These are phyloP conservation scores for Chlamydomonas sp. DNA, from an alignment of 139 green algal species.

Conservation along the genomic window DNA sequence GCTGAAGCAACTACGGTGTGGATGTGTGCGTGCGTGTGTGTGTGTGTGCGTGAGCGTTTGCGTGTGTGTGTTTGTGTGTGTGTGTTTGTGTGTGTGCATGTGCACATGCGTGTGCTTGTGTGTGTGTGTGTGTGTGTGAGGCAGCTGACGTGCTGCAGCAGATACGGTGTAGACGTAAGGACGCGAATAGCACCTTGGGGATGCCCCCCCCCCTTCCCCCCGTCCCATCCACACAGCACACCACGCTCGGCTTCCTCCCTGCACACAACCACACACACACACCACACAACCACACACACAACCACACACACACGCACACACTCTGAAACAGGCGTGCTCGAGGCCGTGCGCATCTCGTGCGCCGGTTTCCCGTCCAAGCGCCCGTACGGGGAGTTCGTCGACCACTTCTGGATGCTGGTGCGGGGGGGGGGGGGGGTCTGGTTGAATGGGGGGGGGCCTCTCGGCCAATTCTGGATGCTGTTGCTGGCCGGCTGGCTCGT, in stretches of 20 bases:
- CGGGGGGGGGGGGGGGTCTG: no score
- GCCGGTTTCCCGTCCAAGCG: constrained; percentile 80
- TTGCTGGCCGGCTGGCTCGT: no score
- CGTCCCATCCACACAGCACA: not conserved
- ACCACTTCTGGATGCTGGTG: constrained; percentile 83
- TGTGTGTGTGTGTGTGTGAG: no score
- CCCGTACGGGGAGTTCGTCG: constrained; percentile 81
- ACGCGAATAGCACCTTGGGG: no score
- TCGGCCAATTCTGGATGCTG: constrained; percentile 87
- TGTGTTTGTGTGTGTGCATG: no score
- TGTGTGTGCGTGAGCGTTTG: no score
- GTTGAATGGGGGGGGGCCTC: no score
- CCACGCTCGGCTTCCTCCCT: not conserved
- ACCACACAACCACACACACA: not conserved
- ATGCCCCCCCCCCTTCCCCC: not conserved
- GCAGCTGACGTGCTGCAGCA: no score
- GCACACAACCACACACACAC: not conserved
- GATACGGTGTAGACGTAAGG: no score
- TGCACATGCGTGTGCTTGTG: no score
- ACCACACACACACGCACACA: not conserved
- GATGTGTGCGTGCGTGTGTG: no score
- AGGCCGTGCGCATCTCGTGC: constrained; percentile 93
- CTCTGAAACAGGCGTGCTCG: constrained; percentile 68
- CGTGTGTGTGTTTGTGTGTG: no score
- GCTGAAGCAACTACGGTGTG: constrained; percentile 93